phyloP scores from a whole-genome alignment of 257 asterid species.

The Apocynum venetum region DNA sequence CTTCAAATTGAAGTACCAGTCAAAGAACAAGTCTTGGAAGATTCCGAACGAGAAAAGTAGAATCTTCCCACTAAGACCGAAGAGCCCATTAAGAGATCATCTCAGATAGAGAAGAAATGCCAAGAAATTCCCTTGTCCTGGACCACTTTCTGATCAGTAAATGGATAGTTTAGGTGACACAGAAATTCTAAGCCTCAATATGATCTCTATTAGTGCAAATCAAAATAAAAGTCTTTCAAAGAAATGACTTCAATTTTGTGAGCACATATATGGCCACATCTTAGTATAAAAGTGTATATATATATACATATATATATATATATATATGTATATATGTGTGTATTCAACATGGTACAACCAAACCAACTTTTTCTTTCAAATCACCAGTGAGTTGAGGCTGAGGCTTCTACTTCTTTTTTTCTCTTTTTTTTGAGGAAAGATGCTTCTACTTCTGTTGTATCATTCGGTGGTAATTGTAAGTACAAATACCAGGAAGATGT shows the following conservation, averaged over 20 bases:
- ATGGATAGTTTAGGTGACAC: conserved; percentile 6
- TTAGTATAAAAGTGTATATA: not conserved
- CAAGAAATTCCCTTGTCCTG: conserved; percentile 8
- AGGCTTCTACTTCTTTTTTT: no score
- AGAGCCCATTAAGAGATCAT: conserved; percentile 6
- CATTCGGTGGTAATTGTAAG: no score
- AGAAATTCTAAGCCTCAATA: conserved; percentile 38
- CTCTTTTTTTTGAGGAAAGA: no score
- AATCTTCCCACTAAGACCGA: conserved; percentile 33
- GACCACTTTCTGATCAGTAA: conserved; percentile 27
- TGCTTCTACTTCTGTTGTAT: no score
- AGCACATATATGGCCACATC: conserved; percentile 33
- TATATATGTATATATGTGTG: no score
- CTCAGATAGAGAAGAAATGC: not conserved
- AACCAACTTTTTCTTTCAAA: conserved; percentile 9
- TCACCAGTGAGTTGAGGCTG: no score
- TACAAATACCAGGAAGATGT: not conserved
- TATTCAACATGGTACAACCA: no score
- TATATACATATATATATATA: no score
- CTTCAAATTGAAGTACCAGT: conserved; percentile 27
- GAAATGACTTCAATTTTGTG: conserved; percentile 53
- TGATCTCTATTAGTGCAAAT: conserved; percentile 29
- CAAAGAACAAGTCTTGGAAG: conserved; percentile 33
- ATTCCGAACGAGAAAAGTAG: conserved; percentile 30
- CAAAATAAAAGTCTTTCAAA: conserved; percentile 39